A percentile compares a stretch with the other conserved stretches of the same genome.
Evolutionary conservation across 345 rosid species (phyloP).

Genomic region (Balakata baccata): DNA sequence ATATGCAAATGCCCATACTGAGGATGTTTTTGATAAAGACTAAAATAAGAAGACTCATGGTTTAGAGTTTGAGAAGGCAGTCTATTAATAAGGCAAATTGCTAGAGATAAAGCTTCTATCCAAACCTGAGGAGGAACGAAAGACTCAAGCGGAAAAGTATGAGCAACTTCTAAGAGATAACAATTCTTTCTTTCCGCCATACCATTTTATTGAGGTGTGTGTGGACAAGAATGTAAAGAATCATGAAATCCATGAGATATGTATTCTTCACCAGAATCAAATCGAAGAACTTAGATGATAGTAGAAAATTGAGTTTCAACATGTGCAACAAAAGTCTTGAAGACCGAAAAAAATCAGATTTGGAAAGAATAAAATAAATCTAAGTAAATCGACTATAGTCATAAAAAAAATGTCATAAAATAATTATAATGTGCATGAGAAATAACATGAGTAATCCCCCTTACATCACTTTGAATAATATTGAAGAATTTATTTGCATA

Average conservation of each 20-base stretch:
- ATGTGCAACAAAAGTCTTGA: background rate
- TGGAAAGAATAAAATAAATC: background rate
- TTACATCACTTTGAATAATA: too few species aligned
- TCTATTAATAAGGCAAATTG: background rate
- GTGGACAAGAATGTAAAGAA: background rate
- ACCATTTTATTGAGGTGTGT: background rate
- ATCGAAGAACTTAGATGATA: background rate
- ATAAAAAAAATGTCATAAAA: background rate
- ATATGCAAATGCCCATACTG: background rate
- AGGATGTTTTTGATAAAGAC: background rate
- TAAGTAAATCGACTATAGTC: background rate
- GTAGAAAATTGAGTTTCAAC: background rate
- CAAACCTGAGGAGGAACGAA: background rate
- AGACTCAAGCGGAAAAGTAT: constrained; percentile 1
- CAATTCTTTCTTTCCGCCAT: background rate
- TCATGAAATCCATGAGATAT: background rate
- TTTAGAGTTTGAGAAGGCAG: background rate
- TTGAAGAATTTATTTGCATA: background rate
- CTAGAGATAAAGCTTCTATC: background rate
- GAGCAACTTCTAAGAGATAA: background rate
- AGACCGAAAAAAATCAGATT: constrained; percentile 3
- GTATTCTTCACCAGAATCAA: background rate
- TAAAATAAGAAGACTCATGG: constrained; percentile 1
- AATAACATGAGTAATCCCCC: background rate
- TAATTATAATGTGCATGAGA: background rate